phyloP scores from a whole-genome alignment of 805 yeast genomes.

The Wickerhamiella azyma region DNA sequence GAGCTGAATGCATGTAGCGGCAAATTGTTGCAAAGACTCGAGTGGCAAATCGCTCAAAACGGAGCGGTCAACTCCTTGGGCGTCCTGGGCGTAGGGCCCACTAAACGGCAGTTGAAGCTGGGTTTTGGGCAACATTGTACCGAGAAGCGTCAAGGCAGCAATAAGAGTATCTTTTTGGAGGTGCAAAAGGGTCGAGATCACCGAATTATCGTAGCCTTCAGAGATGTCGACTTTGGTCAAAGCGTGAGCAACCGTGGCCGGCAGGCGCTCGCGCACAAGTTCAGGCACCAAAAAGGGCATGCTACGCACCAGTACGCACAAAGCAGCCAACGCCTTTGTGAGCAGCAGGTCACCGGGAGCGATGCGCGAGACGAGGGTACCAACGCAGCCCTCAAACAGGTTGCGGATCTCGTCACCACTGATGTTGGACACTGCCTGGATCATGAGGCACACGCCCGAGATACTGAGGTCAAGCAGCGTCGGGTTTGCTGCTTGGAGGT shows the following conservation, averaged over 20 bases:
- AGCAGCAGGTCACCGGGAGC: constrained; percentile 13
- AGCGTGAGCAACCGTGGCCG: constrained; percentile 10
- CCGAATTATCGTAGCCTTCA: constrained; percentile 3
- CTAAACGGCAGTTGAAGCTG: constrained; percentile 7
- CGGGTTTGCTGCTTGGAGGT: constrained; percentile 7
- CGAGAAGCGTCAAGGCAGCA: constrained; percentile 13
- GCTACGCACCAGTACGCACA: constrained; percentile 9
- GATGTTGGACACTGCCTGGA: constrained; percentile 13
- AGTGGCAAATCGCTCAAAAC: neutral
- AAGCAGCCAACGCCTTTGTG: constrained; percentile 12
- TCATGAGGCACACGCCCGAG: constrained; percentile 13
- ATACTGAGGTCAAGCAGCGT: constrained; percentile 12
- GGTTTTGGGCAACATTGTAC: constrained; percentile 12
- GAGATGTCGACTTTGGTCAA: constrained; percentile 7
- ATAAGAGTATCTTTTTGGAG: constrained; percentile 12
- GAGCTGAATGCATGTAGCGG: constrained; percentile 6
- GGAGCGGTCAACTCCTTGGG: neutral
- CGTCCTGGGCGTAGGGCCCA: constrained; percentile 13
- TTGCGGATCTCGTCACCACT: constrained; percentile 10
- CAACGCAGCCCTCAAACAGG: constrained; percentile 7
- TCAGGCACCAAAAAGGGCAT: constrained; percentile 10
- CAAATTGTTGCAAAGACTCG: constrained; percentile 6
- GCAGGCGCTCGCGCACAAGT: constrained; percentile 6
- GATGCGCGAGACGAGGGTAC: constrained; percentile 10
- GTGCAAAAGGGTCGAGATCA: constrained; percentile 12